phyloP scores from a whole-genome alignment of 306 rosid genomes.

The Parietaria judaica region DNA sequence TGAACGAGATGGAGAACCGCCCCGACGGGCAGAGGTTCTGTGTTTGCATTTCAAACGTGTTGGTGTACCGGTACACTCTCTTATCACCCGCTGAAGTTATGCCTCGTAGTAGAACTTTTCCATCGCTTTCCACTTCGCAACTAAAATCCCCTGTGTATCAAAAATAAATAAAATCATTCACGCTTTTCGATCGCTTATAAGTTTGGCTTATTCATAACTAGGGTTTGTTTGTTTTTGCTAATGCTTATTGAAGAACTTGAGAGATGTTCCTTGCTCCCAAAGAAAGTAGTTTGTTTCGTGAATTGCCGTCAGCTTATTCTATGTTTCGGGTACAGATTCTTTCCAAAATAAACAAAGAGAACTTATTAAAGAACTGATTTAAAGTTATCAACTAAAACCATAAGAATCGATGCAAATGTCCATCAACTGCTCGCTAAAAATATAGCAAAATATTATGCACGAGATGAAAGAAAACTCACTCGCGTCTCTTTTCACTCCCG shows the following conservation, averaged over 20 bases:
- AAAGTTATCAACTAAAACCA: no score
- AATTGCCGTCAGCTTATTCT: no score
- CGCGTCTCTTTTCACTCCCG: constrained; percentile 33
- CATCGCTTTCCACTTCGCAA: constrained; percentile 33
- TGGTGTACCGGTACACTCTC: constrained; percentile 26
- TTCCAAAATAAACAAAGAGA: no score
- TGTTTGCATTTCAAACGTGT: constrained; percentile 34
- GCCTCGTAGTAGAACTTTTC: constrained; percentile 30
- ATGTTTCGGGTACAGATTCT: no score
- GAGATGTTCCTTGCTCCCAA: no score
- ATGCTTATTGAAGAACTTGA: no score
- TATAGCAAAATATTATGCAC: not conserved
- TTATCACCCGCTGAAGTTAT: constrained; percentile 32
- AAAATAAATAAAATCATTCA: constrained; percentile 1
- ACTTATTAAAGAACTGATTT: no score
- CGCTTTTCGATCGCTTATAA: not conserved
- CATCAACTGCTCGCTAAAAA: not conserved
- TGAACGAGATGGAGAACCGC: constrained; percentile 33
- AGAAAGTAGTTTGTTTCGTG: no score
- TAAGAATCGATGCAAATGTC: no score
- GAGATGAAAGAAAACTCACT: constrained; percentile 25
- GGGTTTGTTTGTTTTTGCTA: no score
- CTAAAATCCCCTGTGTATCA: constrained; percentile 27
- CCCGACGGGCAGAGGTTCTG: constrained; percentile 36
- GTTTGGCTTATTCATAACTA: not conserved